Base-by-base conservation (phyloP, 1,139 yeast species). In the Pichia kudriavzevii region DNA sequence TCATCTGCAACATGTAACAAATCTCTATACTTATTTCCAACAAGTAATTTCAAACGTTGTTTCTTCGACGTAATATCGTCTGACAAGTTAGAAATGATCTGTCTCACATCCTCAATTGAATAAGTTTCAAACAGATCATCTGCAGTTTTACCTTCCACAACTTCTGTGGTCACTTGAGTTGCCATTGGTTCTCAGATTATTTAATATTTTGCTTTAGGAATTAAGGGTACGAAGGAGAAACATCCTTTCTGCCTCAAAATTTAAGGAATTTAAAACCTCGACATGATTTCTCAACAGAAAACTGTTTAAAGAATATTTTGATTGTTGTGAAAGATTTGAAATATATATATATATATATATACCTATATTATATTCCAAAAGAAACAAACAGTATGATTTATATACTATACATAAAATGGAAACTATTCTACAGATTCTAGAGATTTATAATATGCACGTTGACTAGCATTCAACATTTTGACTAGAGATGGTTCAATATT, bases 1-100 rank as follows among this genome's bases (percentile, higher is more conserved):
- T 75, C 73, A 48, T 80, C 87, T 1, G 88, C 83, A 6, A 81
- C 79, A 26, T 69, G 63, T 24, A 81, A 64, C 47, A 81, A 61
- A 46, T 80, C 87, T 36, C 83, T 62, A 53, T 79, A 80, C 51
- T 78, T 75, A 26, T 60, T 60, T 4, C 87, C 84, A 9, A 81
- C 85, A 30, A 79, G 60, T 3, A 59, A 48, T 39, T 80, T 72
- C 20, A 80, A 60, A 34, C 74, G 74, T 12, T 55, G 50, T 43
- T 63, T 58, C 43, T 66, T 65, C 7, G 20, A 19, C 20, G 28
- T 32, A 2, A 52, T 46, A 27, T 52, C 54, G 9, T 33, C 35
- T 3, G 36, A 30, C 9, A 55, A 33, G 26, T 39, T 40, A 10
- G 22, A 30, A 21, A 48, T 47, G 13, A 55, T 24, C 13, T 39